phyloP scores from a whole-genome alignment of 2,329 filamentous ascomycete genomes.

The Venturia oleaginea region DNA sequence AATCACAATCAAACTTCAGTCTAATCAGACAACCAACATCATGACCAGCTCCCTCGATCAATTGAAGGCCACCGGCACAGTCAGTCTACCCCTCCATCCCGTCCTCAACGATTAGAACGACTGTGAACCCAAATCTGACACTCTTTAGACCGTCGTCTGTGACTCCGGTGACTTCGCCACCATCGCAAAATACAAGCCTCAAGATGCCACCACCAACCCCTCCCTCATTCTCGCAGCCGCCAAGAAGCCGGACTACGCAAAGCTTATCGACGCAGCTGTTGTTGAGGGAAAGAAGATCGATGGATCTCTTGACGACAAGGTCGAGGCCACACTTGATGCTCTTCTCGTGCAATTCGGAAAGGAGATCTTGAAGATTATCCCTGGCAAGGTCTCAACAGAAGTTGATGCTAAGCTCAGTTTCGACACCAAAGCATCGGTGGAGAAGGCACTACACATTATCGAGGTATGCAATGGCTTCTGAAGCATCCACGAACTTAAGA shows the following conservation, averaged over 20 bases:
- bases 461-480: slow-evolving; percentile 59
- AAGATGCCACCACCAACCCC: slow-evolving; percentile 99
- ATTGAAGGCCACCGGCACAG: slow-evolving; percentile 93
- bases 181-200: slow-evolving; percentile 99
- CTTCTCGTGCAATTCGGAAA: slow-evolving; percentile 96
- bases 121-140: slow-evolving; percentile 13
- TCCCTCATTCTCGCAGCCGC: slow-evolving; percentile 96
- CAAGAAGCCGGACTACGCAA: slow-evolving; percentile 95
- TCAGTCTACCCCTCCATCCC: slow-evolving; percentile 43
- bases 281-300: slow-evolving; percentile 72
- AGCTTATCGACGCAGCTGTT: slow-evolving; percentile 79
- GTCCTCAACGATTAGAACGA: slow-evolving; percentile 13
- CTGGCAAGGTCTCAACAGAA: slow-evolving; percentile 97
- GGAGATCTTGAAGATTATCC: slow-evolving; percentile 94
- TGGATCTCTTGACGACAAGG: slow-evolving; percentile 63
- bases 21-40: slow-evolving; percentile 18
- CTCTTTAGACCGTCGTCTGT: slow-evolving; percentile 74
- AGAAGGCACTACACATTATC: slow-evolving; percentile 96
- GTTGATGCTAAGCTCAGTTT: slow-evolving; percentile 96
- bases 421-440: slow-evolving; percentile 80
- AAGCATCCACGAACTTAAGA: too few relatives aligned
- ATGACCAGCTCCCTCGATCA: slow-evolving; percentile 93
- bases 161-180: slow-evolving; percentile 82
- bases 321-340: slow-evolving; percentile 83
- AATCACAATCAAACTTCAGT: neutral